Evolutionary conservation across 75 land plant species (phyloP), one percentile per base, ranked within the genome.

Genomic region (Picea sitchensis): DNA sequence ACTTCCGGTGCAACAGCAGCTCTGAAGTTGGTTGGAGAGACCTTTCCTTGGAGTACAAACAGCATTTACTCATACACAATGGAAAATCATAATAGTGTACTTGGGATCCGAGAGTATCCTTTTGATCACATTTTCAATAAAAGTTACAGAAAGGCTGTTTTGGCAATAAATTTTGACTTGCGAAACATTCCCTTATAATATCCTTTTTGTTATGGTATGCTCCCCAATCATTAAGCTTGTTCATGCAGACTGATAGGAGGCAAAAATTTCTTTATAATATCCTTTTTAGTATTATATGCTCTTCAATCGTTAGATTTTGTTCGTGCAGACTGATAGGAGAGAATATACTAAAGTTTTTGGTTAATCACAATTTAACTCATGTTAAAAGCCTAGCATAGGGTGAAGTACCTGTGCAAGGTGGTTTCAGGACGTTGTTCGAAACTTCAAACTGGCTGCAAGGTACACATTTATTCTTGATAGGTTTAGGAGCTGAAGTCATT

Each of bases 91-190:
- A 96, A 96, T 82, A 96, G 99, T 83, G 99, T 95, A 6, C 90
- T 96, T 78, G 99, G 99, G 65, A 92, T 96, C 18, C 83, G 99
- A 91, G 99, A 96, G 99, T 96, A 96, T 94, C 94, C 96, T 87
- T 26, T 77, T 32, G 36, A 0, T n/a, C 36, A 2, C 31, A 3
- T 3, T 6, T 31, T 61, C 23, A 13, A 36, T 68, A 32, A 72
- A 36, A 73, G 56, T 54, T 14, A 41, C 69, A 59, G 59, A 44
- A 30, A 57, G 1, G 18, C 18, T 17, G 31, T 30, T 56, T 81
- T 56, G 41, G n/a, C 20, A 36, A 30, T 36, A 32, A 14, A 14
- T 36, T 61, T 60, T 64, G 65, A 61, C 4, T 17, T 15, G 63
- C 31, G 32, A 65, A 32, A 32, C 17, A 3, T 8, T 8, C 8